phyloP scores from a whole-genome alignment of 2,329 filamentous ascomycete genomes.

The Penicillium sp. region DNA sequence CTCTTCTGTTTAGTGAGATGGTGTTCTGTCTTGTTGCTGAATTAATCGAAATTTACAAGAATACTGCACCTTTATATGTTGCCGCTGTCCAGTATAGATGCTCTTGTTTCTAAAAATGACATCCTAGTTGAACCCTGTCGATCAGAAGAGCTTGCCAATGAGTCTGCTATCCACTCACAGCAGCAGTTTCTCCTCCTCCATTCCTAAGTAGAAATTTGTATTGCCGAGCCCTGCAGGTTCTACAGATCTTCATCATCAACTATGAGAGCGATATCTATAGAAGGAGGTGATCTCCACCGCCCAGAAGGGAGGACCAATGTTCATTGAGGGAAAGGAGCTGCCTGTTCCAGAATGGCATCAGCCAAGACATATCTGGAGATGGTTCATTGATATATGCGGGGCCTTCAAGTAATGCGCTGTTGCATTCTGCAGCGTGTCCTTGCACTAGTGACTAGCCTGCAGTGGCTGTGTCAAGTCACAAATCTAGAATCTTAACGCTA shows the following conservation, averaged over 20 bases:
- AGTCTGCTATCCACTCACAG: background rate
- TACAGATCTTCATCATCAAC: background rate
- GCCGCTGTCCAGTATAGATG: background rate
- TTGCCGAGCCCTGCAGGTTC: constrained; percentile 15
- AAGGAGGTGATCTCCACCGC: constrained; percentile 1
- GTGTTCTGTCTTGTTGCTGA: background rate
- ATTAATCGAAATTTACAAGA: background rate
- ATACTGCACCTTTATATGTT: constrained; percentile 14
- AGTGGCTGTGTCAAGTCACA: constrained; percentile 5
- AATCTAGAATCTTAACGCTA: background rate
- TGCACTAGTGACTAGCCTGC: background rate
- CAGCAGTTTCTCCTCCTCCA: background rate
- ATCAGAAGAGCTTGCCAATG: background rate
- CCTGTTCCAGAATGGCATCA: constrained; percentile 5
- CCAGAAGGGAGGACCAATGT: constrained; percentile 10
- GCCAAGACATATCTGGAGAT: constrained; percentile 12
- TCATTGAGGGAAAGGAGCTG: constrained; percentile 18
- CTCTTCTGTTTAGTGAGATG: background rate
- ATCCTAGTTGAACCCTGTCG: background rate
- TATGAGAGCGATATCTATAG: constrained; percentile 5
- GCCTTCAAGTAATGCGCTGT: background rate
- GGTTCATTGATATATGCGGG: background rate
- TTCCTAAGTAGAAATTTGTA: background rate
- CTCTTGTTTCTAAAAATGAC: constrained; percentile 16
- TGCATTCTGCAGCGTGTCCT: background rate